Conservation (phyloP, 768 basidiomycete genomes). For the Xerocomellus chrysenteron region DNA sequence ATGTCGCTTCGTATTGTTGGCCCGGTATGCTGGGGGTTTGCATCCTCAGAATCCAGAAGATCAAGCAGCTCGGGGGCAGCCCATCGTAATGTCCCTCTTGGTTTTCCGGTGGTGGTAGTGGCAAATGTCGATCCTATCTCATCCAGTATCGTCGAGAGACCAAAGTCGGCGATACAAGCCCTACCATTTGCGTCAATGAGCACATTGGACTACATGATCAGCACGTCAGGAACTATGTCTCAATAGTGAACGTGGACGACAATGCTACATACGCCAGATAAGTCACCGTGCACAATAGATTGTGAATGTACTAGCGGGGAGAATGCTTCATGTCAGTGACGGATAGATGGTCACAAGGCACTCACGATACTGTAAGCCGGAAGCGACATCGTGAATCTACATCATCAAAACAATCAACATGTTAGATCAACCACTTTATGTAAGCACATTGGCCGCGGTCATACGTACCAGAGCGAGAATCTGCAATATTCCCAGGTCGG, state of each 20-base stretch:
- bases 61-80: conserved; percentile 41
- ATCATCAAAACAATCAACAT: neutral
- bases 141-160: neutral
- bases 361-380: neutral
- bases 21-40: neutral
- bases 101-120: neutral
- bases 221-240: neutral
- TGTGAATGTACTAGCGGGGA: neutral
- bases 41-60: conserved; percentile 12
- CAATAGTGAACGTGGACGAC: neutral
- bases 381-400: neutral
- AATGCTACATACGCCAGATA: neutral
- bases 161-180: neutral
- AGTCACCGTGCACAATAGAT: neutral
- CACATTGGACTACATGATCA: neutral
- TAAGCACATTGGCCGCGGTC: neutral
- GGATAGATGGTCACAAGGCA: neutral
- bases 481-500: neutral
- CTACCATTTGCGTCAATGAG: neutral
- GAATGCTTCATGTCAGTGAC: neutral
- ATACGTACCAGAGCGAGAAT: neutral
- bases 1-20: conserved; percentile 7
- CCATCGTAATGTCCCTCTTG: conserved; percentile 35
- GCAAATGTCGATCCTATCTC: neutral
- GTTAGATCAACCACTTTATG: too few species aligned